Percentiles rank a stretch among this genome's conserved stretches.
Evolutionary conservation across 257 asterid species (phyloP).

Genomic region (Gynochthodes officinalis): DNA sequence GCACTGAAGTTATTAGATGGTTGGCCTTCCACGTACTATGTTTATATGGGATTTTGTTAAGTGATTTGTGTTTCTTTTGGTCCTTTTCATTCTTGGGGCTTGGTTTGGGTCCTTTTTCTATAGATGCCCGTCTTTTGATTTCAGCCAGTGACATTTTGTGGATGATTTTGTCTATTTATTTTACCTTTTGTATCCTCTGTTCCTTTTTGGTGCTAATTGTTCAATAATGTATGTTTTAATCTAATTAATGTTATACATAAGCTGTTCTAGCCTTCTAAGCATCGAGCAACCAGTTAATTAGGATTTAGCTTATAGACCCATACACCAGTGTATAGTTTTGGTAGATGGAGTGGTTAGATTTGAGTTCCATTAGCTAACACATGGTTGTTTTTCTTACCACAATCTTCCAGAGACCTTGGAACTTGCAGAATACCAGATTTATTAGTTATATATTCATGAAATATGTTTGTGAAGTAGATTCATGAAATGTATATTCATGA

Average conservation of each 20-base stretch:
- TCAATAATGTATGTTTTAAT: neutral
- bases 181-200: neutral
- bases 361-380: too few species aligned
- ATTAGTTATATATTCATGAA: too few species aligned
- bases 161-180: neutral
- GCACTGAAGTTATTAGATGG: too few species aligned
- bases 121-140: neutral
- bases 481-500: neutral
- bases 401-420: too few species aligned
- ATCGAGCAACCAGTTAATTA: neutral
- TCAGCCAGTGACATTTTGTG: neutral
- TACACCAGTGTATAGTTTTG: neutral
- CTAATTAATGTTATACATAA: neutral
- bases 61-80: too few species aligned
- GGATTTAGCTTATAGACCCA: neutral
- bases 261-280: neutral
- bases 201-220: neutral
- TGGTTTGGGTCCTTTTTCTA: too few species aligned
- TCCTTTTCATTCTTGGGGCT: too few species aligned
- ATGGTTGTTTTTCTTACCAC: too few species aligned
- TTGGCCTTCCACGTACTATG: too few species aligned
- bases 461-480: too few species aligned
- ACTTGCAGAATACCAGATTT: too few species aligned
- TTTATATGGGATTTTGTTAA: too few species aligned
- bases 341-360: neutral